Evolutionary conservation across 1,284 basidiomycete genomes (phyloP), one percentile per base, ranked within the genome.

Genomic region (Rhodotorula sp.): DNA sequence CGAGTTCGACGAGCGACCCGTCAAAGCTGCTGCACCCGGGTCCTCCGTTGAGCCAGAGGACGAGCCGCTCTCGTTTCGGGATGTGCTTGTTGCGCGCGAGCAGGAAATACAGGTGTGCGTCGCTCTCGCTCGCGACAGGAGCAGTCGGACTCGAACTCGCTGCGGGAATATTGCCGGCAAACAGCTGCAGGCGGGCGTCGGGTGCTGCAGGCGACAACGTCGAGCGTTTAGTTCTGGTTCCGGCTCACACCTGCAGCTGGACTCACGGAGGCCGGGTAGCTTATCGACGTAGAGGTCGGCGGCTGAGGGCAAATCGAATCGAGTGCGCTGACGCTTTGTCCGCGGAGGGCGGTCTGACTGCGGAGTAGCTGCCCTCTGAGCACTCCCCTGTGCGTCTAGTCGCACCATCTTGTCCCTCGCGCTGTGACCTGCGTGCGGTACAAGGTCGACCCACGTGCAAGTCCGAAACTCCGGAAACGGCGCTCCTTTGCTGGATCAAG

Each of bases 61-160:
- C 54, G 37, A 75, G 66, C 37, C 95, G 85, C 78, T 94, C 89
- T 79, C 87, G 91, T 76, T 95, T 93, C 18, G 93, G 92, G 8
- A 85, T 85, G 72, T 93, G 86, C 60, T 94, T 86, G 45, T 94
- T 93, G 80, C 93, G 91, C 37, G 93, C 85, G 82, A 98, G 86
- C 67, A 97, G 87, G 80, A 99, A 99, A 83, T 90, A 95, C 26
- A 94, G 81, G 79, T 94, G 91, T 0, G 91, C 85, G 46, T 88
- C 88, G 58, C 79, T 77, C 18, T 74, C 67, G 17, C n/a, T 17
- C 42, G 37, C 57, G 26, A 67, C 17, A 18, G 62, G 18, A 42
- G 58, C 54, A 2, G 60, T 20, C 17, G 48, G 44, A 51, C 54
- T 2, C 15, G 60, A 18, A 33, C 48, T 15, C 17, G 64, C 55